Evolutionary conservation across 2,329 filamentous ascomycete species (phyloP), one percentile per base, ranked within the genome.

Genomic region (Rutstroemia sp.): DNA sequence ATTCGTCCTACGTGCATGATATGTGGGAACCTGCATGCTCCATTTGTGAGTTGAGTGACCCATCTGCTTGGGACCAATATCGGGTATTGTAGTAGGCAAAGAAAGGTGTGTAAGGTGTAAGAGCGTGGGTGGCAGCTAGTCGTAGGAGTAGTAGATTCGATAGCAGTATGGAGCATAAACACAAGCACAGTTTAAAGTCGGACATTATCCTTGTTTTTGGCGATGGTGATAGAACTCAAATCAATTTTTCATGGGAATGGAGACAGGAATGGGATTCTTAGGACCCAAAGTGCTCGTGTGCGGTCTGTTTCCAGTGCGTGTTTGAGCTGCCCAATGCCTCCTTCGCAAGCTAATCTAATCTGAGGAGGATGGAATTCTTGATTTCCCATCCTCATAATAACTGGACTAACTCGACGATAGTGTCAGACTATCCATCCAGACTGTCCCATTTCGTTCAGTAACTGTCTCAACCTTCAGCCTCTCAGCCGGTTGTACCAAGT

Each of bases 41-140:
- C 17, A 19, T 37, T 37, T 54, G 19, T 48, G 51, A 5, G 19
- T 27, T 48, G 47, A 56, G 37, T 51, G 53, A 56, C 53, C 53
- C 53, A 50, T 45, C 47, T 56, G 19, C 53, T 38, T 44, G 53
- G 53, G 53, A 56, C 53, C 53, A 44, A 56, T 45, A 51, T 27
- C 27, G 19, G 34, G 9, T 16, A n/a, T 49, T 49, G 30, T 12
- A 12, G 12, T 34, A 34, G 30, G 4, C 4, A 34, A 34, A 34
- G 30, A 8, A 30, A 34, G 30, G 30, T 34, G 30, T 34, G 10
- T 12, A 34, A 34, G 30, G 30, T 34, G 10, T 12, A 34, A 34
- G 30, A 34, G 30, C 30, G 30, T 34, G 30, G 30, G 30, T 34
- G 30, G 30, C 30, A 34, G 30, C 30, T 34, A 34, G 30, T 34